phyloP scores from a whole-genome alignment of 352 stramenopile species.

The Globisporangium takayamanum region DNA sequence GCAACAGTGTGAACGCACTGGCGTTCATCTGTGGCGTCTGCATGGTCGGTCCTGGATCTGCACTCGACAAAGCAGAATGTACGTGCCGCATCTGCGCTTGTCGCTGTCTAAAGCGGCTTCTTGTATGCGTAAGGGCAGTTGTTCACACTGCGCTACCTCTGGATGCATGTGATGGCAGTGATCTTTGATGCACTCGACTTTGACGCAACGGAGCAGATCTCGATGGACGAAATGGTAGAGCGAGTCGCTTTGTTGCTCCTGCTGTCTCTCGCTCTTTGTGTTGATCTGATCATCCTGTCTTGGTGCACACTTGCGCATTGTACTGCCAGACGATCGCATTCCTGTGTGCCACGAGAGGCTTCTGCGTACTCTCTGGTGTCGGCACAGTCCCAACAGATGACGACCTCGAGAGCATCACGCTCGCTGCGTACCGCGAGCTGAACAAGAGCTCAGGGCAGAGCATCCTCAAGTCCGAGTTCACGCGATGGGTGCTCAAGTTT shows the following conservation, averaged over 20 bases:
- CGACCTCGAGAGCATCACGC: slow-evolving; percentile 43
- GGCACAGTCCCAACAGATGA: slow-evolving; percentile 46
- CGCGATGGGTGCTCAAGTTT: slow-evolving; percentile 41
- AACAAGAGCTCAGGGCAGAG: slow-evolving; percentile 47
- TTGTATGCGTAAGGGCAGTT: too few relatives aligned
- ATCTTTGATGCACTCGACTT: slow-evolving; percentile 76
- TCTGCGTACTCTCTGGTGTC: slow-evolving; percentile 40
- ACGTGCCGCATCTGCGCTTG: background rate
- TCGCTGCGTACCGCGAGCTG: slow-evolving; percentile 52
- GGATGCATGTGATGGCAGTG: slow-evolving; percentile 25
- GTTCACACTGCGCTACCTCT: background rate
- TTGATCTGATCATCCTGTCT: background rate
- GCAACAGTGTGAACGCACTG: slow-evolving; percentile 49
- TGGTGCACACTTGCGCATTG: background rate
- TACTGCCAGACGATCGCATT: slow-evolving; percentile 48
- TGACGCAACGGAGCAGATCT: slow-evolving; percentile 60
- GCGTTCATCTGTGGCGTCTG: slow-evolving; percentile 56
- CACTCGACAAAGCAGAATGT: slow-evolving; percentile 52
- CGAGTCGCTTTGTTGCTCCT: background rate
- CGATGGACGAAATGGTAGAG: slow-evolving; percentile 70
- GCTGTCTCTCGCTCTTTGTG: background rate
- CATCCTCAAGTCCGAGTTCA: slow-evolving; percentile 60
- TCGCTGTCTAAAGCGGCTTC: too few relatives aligned
- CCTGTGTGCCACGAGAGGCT: slow-evolving; percentile 45
- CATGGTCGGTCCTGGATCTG: slow-evolving; percentile 33